Evolutionary conservation across 768 basidiomycete genomes (phyloP), one percentile per base, ranked within the genome.

Genomic region (Phallus indusiatus): DNA sequence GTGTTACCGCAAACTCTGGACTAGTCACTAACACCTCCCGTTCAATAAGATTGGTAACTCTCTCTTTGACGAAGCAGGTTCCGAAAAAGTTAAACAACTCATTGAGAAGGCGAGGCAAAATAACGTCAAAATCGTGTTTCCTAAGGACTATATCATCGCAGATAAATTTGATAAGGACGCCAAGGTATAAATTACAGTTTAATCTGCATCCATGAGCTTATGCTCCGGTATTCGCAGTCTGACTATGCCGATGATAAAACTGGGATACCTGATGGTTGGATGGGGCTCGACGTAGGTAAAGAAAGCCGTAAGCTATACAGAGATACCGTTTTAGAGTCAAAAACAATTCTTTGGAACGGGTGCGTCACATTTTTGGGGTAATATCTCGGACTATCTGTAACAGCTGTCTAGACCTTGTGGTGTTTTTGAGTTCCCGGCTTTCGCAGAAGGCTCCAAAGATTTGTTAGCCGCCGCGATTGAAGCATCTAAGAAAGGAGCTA

Each of bases 311-410:
- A 90, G 67, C 75, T 90, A 56, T 99, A 86, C 78, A 80, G 78
- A 47, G 65, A 83, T 61, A 83, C 93, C 10, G 94, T 99, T 55
- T 70, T 88, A 55, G 83, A 88, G 67, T 78, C 92, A 54, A 96
- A 91, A 81, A 99, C 95, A 42, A 92, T 98, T 68, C 83, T 99
- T 55, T 99, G 95, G 95, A 94, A 94, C 65, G 90, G 90, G 90
- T 87, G 64, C 68, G 79, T 33, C 7, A 42, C 28, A 72, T 34
- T 50, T 12, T 59, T 24, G 7, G 54, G 47, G 46, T 28, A 50
- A n/a, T 37, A 50, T 20, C 46, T 9, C 14, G 53, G 22, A 37
- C 48, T 48, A 48, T 12, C 16, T 33, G 17, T 42, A 33, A 58
- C 24, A 48, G 16, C 24, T 33, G 57, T 21, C 50, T 68, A 97